Evolutionary conservation across 495 filamentous ascomycete species (phyloP), one percentile per base, ranked within the genome.

Genomic region (Penicillium longicatenatum): DNA sequence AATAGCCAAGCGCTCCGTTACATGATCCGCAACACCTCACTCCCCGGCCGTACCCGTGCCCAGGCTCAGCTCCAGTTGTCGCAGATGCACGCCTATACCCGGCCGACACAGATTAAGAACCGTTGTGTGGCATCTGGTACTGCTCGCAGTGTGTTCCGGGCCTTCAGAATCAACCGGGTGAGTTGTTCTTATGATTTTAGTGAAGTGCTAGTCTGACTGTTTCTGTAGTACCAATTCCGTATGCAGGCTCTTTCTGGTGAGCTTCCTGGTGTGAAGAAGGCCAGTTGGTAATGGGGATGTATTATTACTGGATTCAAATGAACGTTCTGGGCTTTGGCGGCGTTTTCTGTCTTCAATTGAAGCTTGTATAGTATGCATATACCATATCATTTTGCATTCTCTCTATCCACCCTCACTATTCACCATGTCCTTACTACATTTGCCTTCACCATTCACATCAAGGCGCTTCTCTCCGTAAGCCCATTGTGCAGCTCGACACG

Each of bases 1-100:
- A 62, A 65, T 59, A 96, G 94, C 70, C 94, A 98, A 89, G 94
- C 95, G 26, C 88, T 98, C 48, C 89, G 94, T 62, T 97, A 96
- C 75, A 85, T 95, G 61, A 88, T 96, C 73, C 91, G 89, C 70
- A 98, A 98, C 74, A 93, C 92, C 24, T 86, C 84, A 10, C 87
- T 98, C 19, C 87, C 92, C 7, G 78, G 84, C 48, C 86, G 93
- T 60, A 85, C 85, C 22, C 86, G 94, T 60, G 92, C 90, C 52
- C 88, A 92, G 69, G 94, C 95, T 39, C 93, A 97, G 77, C 81
- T 98, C 26, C 86, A 97, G 74, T 83, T 98, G 50, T 86, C 90
- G 10, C 86, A 92, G 74, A 98, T 97, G 95, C 90, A 97, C 75
- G 81, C 82, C 80, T 96, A 97, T 73, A 98, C 95, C 14, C 83